phyloP scores from a whole-genome alignment of 192 early-diverging fungal genomes.

The Mortierella claussenii region DNA sequence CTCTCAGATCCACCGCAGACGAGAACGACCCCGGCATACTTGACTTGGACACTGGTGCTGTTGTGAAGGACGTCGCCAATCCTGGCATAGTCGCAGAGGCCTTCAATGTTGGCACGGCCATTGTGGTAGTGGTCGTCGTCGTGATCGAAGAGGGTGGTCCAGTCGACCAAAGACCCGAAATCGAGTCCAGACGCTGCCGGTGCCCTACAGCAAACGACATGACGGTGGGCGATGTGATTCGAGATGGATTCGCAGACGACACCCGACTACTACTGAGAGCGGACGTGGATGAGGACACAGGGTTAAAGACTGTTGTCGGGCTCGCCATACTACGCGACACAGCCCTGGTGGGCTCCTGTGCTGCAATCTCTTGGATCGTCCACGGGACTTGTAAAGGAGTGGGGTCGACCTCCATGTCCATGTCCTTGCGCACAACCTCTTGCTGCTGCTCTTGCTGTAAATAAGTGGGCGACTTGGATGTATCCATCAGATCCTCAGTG shows the following conservation, averaged over 20 bases:
- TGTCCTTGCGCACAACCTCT: too few relatives aligned
- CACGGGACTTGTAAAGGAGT: neutral
- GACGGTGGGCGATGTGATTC: conserved; percentile 24
- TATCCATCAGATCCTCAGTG: conserved; percentile 15
- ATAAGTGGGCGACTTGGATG: neutral
- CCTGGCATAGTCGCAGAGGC: neutral
- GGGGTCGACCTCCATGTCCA: neutral
- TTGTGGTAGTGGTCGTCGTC: too few relatives aligned
- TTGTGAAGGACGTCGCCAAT: neutral
- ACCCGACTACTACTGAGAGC: conserved; percentile 11
- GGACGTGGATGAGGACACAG: neutral
- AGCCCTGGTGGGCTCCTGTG: conserved; percentile 29
- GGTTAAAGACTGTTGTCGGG: neutral
- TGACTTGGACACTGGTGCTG: neutral
- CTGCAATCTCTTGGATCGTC: conserved; percentile 40
- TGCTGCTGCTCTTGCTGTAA: too few relatives aligned
- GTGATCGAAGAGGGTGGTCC: neutral
- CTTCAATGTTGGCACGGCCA: neutral
- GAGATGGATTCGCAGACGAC: conserved; percentile 27
- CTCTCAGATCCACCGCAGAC: too few relatives aligned
- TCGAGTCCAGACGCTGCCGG: conserved; percentile 7
- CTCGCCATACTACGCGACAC: neutral
- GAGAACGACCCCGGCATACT: neutral
- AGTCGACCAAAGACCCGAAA: neutral
- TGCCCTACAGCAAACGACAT: neutral